These are phyloP conservation scores for Penicillium lividum DNA, from an alignment of 495 filamentous ascomycete species.

Conservation along the genomic window DNA sequence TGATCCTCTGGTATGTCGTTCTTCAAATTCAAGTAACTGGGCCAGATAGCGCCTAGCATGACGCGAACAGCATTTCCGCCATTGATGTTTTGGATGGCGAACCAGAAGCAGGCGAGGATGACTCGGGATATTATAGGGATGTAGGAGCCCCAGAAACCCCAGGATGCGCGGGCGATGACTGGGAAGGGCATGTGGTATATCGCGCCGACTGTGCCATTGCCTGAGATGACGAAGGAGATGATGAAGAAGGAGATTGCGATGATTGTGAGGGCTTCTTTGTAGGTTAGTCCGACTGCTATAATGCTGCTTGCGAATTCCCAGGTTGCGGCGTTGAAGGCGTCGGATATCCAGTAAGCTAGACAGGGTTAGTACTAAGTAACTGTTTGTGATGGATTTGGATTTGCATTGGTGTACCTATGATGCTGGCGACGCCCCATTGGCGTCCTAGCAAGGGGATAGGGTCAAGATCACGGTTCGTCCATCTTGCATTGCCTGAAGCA, in stretches of 20 bases:
- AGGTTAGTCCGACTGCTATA: conserved; percentile 62
- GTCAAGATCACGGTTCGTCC: conserved; percentile 50
- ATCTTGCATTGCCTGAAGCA: conserved; percentile 40
- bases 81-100: conserved; percentile 67
- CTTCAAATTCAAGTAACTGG: conserved; percentile 55
- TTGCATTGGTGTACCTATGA: conserved; percentile 32
- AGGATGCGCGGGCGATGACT: conserved; percentile 64
- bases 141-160: conserved; percentile 70
- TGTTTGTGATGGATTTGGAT: neutral
- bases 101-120: conserved; percentile 72
- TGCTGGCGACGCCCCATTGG: conserved; percentile 44
- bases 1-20: conserved; percentile 57
- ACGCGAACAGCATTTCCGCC: conserved; percentile 64
- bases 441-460: conserved; percentile 41
- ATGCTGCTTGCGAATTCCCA: conserved; percentile 65
- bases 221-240: conserved; percentile 61
- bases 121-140: conserved; percentile 67
- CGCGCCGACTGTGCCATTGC: conserved; percentile 63
- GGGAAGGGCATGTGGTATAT: conserved; percentile 69
- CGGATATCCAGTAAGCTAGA: conserved; percentile 64
- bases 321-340: conserved; percentile 60
- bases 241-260: conserved; percentile 63
- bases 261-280: conserved; percentile 60
- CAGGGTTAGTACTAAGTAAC: neutral
- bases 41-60: conserved; percentile 71